Evolutionary conservation across 108 stramenopile species (phyloP), one percentile per base, ranked within the genome.

Genomic region (Discostella stelligeroides): DNA sequence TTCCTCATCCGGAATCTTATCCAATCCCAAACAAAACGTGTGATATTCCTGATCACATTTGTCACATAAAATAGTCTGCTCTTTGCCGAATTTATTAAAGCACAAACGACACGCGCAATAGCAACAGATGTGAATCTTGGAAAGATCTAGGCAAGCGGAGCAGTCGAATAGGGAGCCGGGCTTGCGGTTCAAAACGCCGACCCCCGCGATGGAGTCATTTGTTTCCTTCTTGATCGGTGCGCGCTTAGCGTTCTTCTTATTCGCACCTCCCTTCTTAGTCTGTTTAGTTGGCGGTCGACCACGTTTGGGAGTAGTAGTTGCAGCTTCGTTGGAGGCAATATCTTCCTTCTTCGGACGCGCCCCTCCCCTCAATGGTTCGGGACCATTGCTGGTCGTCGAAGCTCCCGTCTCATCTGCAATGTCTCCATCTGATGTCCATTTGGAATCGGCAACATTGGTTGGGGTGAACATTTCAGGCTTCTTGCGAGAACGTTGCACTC

Each of bases 31-130:
- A 28, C 80, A 81, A 56, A 74, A 81, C 34, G 75, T 81, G 24
- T 81, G 80, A 56, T 81, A 81, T 56, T 81, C 75, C 12, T 70
- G 63, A 37, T 76, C 80, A 30, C 80, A 81, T 40, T 74, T 74
- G 29, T 81, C 80, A 30, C 80, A 81, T 23, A 83, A 49, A 47
- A 79, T 68, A 14, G 72, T 76, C 30, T 63, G 66, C 46, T 80
- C 75, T 21, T 88, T 85, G 20, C 85, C 82, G 39, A 88, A 87
- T 50, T 95, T 95, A n/a, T 85, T 84, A 76, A 91, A 91, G 64
- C 94, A 95, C 39, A 84, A 51, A 6, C 91, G 85, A 45, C 94
- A 95, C 27, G 84, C 89, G 72, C 94, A 95, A 72, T 89, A 92
- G 48, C 86, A 87, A 62, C 94, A 95, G 1, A 91, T 45, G 58